phyloP scores from a whole-genome alignment of 116 monocot species.

The Iris pallida region DNA sequence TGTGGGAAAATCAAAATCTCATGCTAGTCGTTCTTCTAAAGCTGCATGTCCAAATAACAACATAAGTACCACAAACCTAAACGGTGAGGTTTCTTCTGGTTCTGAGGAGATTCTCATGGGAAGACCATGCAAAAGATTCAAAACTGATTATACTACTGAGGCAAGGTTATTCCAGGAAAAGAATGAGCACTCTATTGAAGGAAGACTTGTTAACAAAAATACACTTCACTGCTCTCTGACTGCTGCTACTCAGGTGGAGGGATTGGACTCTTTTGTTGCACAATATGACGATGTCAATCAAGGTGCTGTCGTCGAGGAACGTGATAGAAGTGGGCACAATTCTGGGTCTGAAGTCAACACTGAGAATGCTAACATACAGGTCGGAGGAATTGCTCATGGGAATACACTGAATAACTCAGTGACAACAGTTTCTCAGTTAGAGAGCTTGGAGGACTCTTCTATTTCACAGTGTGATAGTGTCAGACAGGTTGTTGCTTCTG shows the following conservation, averaged over 20 bases:
- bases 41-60: background rate
- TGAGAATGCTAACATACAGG: too few species aligned
- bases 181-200: background rate
- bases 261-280: background rate
- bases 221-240: background rate
- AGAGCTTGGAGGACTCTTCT: background rate
- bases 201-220: background rate
- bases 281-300: too few species aligned
- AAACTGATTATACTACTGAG: slow-evolving; percentile 5
- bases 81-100: background rate
- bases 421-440: background rate
- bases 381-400: background rate
- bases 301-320: too few species aligned
- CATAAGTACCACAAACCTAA: background rate
- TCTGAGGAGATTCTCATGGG: background rate
- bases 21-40: slow-evolving; percentile 1
- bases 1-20: slow-evolving; percentile 1
- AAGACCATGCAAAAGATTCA: background rate
- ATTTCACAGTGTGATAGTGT: slow-evolving; percentile 10
- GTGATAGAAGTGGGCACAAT: too few species aligned
- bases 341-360: too few species aligned
- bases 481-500: slow-evolving; percentile 8
- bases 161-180: slow-evolving; percentile 5
- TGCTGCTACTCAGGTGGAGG: background rate
- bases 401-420: background rate